Evolutionary conservation across 345 rosid species (phyloP).

Genomic region (Murraya koenigii): DNA sequence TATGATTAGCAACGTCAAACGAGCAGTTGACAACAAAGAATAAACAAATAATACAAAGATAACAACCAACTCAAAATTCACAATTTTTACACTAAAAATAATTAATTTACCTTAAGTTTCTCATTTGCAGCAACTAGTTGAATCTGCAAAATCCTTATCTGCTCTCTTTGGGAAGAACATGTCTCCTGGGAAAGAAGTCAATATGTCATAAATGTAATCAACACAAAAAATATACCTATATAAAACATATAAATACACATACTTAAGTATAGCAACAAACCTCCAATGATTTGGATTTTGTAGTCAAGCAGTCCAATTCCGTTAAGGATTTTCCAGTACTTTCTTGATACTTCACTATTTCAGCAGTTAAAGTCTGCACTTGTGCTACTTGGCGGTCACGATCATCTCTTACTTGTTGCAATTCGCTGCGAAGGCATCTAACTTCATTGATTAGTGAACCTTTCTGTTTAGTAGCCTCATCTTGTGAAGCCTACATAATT

Average conservation of each 20-base stretch:
- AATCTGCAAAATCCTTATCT: conserved; percentile 53
- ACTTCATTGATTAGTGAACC: conserved; percentile 62
- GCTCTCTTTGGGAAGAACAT: conserved; percentile 77
- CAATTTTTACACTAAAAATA: not conserved
- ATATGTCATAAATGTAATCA: conserved; percentile 1
- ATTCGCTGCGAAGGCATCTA: conserved; percentile 67
- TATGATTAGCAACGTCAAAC: not conserved
- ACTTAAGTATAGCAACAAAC: conserved; percentile 33
- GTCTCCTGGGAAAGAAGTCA: conserved; percentile 52
- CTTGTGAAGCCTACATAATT: conserved; percentile 54
- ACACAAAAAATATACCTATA: not conserved
- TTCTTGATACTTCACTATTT: conserved; percentile 59
- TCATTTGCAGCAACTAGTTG: conserved; percentile 70
- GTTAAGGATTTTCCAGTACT: conserved; percentile 65
- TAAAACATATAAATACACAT: not conserved
- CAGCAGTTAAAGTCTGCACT: conserved; percentile 58
- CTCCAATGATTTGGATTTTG: conserved; percentile 69
- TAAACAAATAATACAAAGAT: not conserved
- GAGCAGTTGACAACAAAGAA: too few species aligned
- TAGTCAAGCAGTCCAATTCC: conserved; percentile 59
- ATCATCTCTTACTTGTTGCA: conserved; percentile 82
- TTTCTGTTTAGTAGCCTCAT: conserved; percentile 68
- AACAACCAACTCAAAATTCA: not conserved
- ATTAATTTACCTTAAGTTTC: conserved; percentile 59
- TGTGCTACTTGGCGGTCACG: conserved; percentile 68